These are phyloP conservation scores for Cordyceps militaris DNA, from an alignment of 2,329 filamentous ascomycete species.

Conservation along the genomic window DNA sequence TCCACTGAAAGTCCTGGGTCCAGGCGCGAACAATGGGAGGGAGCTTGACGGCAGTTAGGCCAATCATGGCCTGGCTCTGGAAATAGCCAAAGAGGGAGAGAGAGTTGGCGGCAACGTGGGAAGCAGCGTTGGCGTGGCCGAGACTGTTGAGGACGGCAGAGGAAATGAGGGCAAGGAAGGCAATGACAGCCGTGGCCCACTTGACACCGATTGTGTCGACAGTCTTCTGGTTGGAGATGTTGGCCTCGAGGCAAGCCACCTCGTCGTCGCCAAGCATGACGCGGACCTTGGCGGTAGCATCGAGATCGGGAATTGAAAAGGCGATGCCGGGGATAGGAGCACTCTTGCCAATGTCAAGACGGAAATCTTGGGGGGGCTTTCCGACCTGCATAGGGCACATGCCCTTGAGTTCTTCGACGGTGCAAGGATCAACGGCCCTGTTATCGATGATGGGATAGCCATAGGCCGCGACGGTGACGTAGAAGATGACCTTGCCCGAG, in stretches of 20 bases:
- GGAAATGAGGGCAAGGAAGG: slow-evolving; percentile 72
- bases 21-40: slow-evolving; percentile 86
- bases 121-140: slow-evolving; percentile 88
- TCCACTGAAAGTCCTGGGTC: slow-evolving; percentile 98
- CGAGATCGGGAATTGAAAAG: slow-evolving; percentile 84
- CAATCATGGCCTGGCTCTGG: slow-evolving; percentile 87
- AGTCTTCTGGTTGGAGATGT: slow-evolving; percentile 84
- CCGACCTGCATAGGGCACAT: slow-evolving; percentile 89
- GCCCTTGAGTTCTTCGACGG: slow-evolving; percentile 53
- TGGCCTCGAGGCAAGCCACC: slow-evolving; percentile 81
- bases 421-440: slow-evolving; percentile 69
- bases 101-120: slow-evolving; percentile 88
- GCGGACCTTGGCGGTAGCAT: slow-evolving; percentile 74
- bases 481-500: slow-evolving; percentile 66
- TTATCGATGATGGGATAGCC: slow-evolving; percentile 61
- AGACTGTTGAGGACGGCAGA: slow-evolving; percentile 86
- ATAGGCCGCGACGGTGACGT: slow-evolving; percentile 67
- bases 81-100: slow-evolving; percentile 93
- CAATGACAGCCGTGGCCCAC: slow-evolving; percentile 83
- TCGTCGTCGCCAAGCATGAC: slow-evolving; percentile 64
- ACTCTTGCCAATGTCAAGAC: slow-evolving; percentile 47
- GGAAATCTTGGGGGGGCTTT: slow-evolving; percentile 68
- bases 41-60: slow-evolving; percentile 71
- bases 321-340: slow-evolving; percentile 73
- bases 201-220: slow-evolving; percentile 84